These are phyloP conservation scores for Monosporascus sp. DNA, from an alignment of 2,329 filamentous ascomycete species.

Conservation along the genomic window DNA sequence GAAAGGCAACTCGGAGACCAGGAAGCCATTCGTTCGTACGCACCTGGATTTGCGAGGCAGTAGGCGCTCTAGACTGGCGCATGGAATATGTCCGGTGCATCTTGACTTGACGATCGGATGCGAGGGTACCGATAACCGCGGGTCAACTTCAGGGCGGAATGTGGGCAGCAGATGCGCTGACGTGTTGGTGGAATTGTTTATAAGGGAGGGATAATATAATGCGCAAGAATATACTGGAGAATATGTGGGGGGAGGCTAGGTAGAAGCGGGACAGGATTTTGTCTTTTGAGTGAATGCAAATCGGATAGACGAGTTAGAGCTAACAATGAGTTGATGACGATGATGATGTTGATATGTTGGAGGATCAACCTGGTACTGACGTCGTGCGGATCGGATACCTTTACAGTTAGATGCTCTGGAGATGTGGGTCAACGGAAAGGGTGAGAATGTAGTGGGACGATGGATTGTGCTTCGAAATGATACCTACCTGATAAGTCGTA, in stretches of 20 bases:
- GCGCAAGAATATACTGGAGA: neutral
- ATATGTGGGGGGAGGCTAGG: neutral
- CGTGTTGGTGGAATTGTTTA: neutral
- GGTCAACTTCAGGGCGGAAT: neutral
- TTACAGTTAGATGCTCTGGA: neutral
- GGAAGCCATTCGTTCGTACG: slow-evolving; percentile 13
- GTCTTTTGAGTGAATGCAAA: too few relatives aligned
- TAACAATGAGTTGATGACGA: too few relatives aligned
- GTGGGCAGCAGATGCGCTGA: neutral
- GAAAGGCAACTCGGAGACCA: slow-evolving; percentile 2
- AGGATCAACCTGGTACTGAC: neutral
- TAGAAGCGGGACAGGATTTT: too few relatives aligned
- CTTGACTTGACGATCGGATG: slow-evolving; percentile 27
- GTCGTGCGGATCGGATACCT: too few relatives aligned
- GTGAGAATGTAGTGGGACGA: neutral
- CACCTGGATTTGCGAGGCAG: slow-evolving; percentile 71
- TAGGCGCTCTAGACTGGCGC: slow-evolving; percentile 94
- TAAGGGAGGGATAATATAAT: neutral
- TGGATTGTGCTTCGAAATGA: too few relatives aligned
- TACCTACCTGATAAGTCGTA: too few relatives aligned
- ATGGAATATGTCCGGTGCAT: slow-evolving; percentile 99
- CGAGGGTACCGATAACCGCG: neutral
- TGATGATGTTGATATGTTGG: neutral
- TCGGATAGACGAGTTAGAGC: too few relatives aligned
- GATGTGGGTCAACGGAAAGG: neutral